Base-by-base conservation (phyloP, 2,329 filamentous ascomycete genomes). In the Fusarium haematococcum region DNA sequence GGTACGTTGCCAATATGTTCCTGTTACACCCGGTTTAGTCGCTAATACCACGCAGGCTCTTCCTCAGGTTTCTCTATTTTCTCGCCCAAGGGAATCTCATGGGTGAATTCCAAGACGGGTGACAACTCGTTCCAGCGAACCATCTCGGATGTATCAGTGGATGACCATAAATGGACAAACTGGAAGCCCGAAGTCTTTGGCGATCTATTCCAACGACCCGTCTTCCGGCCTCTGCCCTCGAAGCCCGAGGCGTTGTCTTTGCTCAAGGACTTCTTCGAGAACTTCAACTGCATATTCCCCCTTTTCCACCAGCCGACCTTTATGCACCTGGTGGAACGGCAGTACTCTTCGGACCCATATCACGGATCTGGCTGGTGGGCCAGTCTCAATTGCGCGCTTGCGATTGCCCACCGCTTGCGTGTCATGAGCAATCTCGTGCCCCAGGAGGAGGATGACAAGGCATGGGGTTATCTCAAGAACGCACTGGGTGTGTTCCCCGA, bases 61-160 rank as follows among this genome's bases (percentile, higher is more conserved):
- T 98, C 96, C 0, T 99, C 97, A 3, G 97, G 97, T 5, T 98
- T 98, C 83, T 98, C 96, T 64, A 99, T 99, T 78, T 98, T 99
- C 85, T 98, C 96, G 0, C 97, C 96, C 16, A 98, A 98, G 82
- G 97, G 97, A 52, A 97, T 99, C 63, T 93, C 98, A 82, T 99
- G 97, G 97, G 96, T 99, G 63, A 98, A 98, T 79, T 92, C 97
- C 76, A 98, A 97, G 86, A 98, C 95, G 3, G 97, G 97, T n/a
- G 97, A 99, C 80, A 91, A 89, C 25, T 97, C 95, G 0, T 99
- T 99, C 83, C 94, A 97, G 81, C 90, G 94, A 66, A 98, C 98
- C 94, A 98, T 99, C 65, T 93, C 93, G 3, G 92, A 94, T 62
- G 93, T 96, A n/a, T 94, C 94, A 30, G 91, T 97, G 48, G 94